Conservation (phyloP, 2,329 filamentous ascomycete genomes). For the Aureobasidium sp. region DNA sequence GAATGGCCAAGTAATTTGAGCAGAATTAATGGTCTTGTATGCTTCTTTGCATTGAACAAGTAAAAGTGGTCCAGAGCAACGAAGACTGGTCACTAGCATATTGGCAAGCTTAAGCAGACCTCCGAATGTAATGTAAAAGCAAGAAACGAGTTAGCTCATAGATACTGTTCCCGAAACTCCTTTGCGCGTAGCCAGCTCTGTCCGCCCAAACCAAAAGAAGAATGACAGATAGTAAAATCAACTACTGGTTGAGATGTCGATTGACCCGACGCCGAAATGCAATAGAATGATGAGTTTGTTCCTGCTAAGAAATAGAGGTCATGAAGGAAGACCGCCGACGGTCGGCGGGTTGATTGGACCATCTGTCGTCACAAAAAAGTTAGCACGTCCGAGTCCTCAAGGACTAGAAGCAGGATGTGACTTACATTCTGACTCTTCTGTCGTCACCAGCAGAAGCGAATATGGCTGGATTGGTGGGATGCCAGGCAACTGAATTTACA, state of each 20-base stretch:
- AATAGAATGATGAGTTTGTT: neutral
- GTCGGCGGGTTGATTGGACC: conserved; percentile 3
- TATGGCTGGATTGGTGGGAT: conserved; percentile 71
- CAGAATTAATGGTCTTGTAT: too few species aligned
- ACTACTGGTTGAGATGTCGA: neutral
- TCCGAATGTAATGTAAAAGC: neutral
- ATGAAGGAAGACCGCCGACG: conserved; percentile 1
- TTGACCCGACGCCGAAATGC: neutral
- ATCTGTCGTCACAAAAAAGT: neutral
- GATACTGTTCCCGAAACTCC: neutral
- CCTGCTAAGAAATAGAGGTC: neutral
- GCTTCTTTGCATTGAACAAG: too few species aligned
- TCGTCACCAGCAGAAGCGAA: conserved; percentile 93
- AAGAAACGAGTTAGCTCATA: neutral
- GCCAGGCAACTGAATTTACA: conserved; percentile 87
- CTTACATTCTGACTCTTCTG: conserved; percentile 75
- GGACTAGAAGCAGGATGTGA: conserved; percentile 18
- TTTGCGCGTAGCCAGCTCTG: neutral
- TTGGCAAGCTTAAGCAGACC: neutral
- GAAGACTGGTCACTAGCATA: neutral
- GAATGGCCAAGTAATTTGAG: neutral
- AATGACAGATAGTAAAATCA: neutral
- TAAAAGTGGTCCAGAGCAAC: neutral
- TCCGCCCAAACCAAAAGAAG: neutral
- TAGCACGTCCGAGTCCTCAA: neutral